phyloP scores from a whole-genome alignment of 257 asterid species.

The Lycium ferocissimum region DNA sequence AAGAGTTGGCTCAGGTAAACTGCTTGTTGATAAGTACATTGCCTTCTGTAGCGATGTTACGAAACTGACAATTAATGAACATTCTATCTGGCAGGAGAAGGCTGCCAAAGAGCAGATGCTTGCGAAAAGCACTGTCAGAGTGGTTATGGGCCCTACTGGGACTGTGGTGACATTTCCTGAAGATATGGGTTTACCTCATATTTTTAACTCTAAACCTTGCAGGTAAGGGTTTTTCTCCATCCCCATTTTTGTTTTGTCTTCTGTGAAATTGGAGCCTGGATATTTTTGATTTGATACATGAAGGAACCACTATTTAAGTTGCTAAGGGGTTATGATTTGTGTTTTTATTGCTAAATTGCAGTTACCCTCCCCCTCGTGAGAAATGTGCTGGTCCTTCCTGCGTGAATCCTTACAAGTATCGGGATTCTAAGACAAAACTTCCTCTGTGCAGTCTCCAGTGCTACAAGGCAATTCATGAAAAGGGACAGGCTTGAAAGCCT shows the following conservation, averaged over 20 bases:
- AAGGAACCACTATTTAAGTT: conserved; percentile 8
- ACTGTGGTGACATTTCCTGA: conserved; percentile 81
- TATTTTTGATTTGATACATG: not conserved
- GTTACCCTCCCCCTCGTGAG: conserved; percentile 95
- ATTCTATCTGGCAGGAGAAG: conserved; percentile 59
- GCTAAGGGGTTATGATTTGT: conserved; percentile 25
- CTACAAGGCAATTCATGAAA: conserved; percentile 78
- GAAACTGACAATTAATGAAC: conserved; percentile 10
- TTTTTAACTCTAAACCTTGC: conserved; percentile 62
- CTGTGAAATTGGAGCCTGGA: not conserved
- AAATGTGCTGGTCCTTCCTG: conserved; percentile 90
- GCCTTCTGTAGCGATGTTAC: not conserved
- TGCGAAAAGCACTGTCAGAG: conserved; percentile 71
- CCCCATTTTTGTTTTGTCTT: not conserved
- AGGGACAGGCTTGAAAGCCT: conserved; percentile 48
- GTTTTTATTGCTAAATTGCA: conserved; percentile 48
- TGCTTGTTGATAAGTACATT: conserved; percentile 13
- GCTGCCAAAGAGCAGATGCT: conserved; percentile 68
- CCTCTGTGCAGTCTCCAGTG: conserved; percentile 97
- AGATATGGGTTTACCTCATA: conserved; percentile 81
- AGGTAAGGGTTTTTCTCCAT: conserved; percentile 44
- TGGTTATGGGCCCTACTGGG: conserved; percentile 83
- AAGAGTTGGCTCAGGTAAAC: conserved; percentile 90
- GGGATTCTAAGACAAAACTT: conserved; percentile 88
- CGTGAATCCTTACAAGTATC: conserved; percentile 81